Evolutionary conservation across 1,284 basidiomycete genomes (phyloP), one percentile per base, ranked within the genome.

Genomic region (Nidula niveotomentosa): DNA sequence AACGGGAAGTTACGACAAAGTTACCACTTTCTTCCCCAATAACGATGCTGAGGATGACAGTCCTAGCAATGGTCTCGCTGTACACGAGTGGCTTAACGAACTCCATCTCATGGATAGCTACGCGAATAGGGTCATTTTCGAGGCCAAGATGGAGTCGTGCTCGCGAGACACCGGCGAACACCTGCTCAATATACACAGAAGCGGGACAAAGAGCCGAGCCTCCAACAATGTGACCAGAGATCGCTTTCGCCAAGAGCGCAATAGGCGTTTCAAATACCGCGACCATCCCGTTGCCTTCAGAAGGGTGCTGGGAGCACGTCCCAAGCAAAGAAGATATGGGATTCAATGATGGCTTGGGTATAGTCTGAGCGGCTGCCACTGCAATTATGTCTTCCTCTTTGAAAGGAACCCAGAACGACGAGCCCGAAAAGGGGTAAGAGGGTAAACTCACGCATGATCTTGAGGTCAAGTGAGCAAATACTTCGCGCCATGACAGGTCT

Each of bases 141-240:
- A 69, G 49, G 0, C 60, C 64, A 36, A 71, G 63, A 43, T 76
- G 67, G 18, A 65, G 66, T 46, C 65, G 66, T 4, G 74, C 62
- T 33, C 77, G 66, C 33, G 69, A 60, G 15, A 81, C 69, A 0
- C 77, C 78, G 8, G 78, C 74, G 23, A 80, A 66, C 1, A 74
- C 79, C 45, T 84, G 75, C 59, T 89, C 86, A 15, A 83, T 63
- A 59, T 88, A 88, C 1, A 88, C 77, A 0, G 86, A 88, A 0
- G 85, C 88, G 4, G 88, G 88, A 59, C 86, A 90, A 0, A 90
- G 73, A 0, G 83, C 72, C 36, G 76, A 62, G 1, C 77, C 81
- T 13, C 76, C 78, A 2, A 90, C 85, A n/a, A 63, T 70, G 57
- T 90, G 88, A 0, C 86, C 85, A 13, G 69, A 61, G 18, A 90